Conservation (phyloP, 2,329 filamentous ascomycete genomes). For the Fusarium mexicanum region DNA sequence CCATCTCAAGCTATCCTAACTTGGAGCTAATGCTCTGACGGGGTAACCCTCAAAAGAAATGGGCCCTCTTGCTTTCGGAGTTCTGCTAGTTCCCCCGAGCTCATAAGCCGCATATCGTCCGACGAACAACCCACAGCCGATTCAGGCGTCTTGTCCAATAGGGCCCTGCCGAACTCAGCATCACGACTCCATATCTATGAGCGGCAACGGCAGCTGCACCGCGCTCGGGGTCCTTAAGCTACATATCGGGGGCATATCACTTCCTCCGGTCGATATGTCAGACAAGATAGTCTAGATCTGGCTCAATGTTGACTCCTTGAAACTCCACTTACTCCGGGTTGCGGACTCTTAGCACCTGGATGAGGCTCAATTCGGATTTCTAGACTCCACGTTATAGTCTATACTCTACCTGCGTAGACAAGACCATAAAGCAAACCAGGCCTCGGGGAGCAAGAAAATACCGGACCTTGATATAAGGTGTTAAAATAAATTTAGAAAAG, state of each 20-base stretch:
- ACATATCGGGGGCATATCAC: constrained; percentile 19
- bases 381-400: constrained; percentile 2
- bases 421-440: neutral
- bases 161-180: constrained; percentile 3
- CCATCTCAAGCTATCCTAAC: constrained; percentile 13
- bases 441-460: too few relatives aligned
- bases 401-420: constrained; percentile 3
- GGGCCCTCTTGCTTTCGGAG: constrained; percentile 18
- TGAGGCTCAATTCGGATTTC: constrained; percentile 15
- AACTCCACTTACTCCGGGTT: constrained; percentile 28
- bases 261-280: constrained; percentile 13
- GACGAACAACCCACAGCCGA: constrained; percentile 5
- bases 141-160: constrained; percentile 26
- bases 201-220: constrained; percentile 18
- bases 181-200: neutral
- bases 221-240: constrained; percentile 2
- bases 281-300: constrained; percentile 13
- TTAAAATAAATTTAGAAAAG: too few relatives aligned
- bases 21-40: constrained; percentile 23
- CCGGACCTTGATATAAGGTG: too few relatives aligned
- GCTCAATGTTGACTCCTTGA: constrained; percentile 1
- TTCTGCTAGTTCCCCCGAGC: constrained; percentile 22
- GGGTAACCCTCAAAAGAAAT: constrained; percentile 17
- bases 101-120: constrained; percentile 23
- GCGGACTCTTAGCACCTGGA: constrained; percentile 10